Conservation (phyloP, 176 grass and related monocot species). For the Olyra latifolia region DNA sequence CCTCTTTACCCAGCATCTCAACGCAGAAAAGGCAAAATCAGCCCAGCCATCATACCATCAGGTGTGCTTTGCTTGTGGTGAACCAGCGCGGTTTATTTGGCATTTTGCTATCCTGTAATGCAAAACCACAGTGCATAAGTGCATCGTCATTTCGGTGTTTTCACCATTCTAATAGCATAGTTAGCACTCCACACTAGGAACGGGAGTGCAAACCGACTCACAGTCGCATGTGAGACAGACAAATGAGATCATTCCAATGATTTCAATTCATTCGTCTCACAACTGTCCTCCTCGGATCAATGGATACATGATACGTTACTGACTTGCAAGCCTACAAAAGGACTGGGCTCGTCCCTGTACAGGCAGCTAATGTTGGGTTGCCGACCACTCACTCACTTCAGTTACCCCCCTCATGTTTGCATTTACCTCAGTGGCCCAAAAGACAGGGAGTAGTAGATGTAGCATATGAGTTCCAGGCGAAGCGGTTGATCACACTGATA, state of each 20-base stretch:
- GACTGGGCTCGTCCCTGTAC: neutral
- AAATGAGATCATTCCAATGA: neutral
- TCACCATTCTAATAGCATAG: no score
- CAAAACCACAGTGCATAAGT: no score
- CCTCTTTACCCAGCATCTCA: no score
- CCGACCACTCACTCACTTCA: neutral
- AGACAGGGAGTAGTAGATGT: neutral
- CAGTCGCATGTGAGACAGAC: neutral
- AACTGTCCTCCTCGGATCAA: neutral
- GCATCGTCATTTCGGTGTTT: no score
- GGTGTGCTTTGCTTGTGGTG: no score
- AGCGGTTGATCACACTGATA: neutral
- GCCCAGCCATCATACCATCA: no score
- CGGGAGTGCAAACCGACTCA: neutral
- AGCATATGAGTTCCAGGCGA: conserved; percentile 7
- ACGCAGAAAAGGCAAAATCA: no score
- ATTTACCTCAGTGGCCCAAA: conserved; percentile 9
- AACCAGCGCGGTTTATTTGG: no score
- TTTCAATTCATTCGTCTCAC: neutral
- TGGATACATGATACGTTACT: neutral
- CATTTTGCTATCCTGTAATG: no score
- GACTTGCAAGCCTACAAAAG: conserved; percentile 2
- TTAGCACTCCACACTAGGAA: neutral
- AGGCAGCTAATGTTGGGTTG: neutral
- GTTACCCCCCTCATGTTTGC: neutral